A percentile compares a stretch with the other conserved stretches of the same genome.
Conservation (phyloP, 2,329 filamentous ascomycete species). For the Microascus cirrosus region DNA sequence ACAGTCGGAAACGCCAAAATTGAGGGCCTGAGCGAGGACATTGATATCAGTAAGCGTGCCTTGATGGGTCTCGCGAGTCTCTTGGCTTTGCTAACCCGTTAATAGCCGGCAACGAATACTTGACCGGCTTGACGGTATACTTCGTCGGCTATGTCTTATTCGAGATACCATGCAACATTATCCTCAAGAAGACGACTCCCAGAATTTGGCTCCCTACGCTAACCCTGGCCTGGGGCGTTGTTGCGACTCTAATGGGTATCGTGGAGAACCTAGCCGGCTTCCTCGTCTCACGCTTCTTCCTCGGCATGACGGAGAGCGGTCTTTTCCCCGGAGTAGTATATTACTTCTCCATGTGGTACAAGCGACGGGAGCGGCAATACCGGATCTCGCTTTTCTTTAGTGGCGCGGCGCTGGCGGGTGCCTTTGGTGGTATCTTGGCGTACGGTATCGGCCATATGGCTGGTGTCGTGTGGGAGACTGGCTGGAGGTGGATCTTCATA, state of each 20-base stretch:
- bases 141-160: conserved; percentile 51
- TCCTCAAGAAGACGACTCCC: conserved; percentile 49
- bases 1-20: conserved; percentile 47
- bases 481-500: conserved; percentile 51
- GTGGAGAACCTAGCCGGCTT: conserved; percentile 39
- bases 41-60: conserved; percentile 33
- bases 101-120: conserved; percentile 47
- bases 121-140: conserved; percentile 55
- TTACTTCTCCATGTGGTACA: conserved; percentile 45
- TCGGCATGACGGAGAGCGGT: conserved; percentile 42
- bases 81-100: not conserved
- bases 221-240: conserved; percentile 40
- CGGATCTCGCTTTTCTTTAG: conserved; percentile 46
- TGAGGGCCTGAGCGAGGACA: conserved; percentile 39
- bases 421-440: conserved; percentile 44
- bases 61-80: not conserved
- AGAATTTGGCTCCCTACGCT: conserved; percentile 45
- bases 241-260: conserved; percentile 22
- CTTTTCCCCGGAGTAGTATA: conserved; percentile 39
- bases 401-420: conserved; percentile 41
- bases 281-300: conserved; percentile 40
- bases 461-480: conserved; percentile 37
- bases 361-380: conserved; percentile 40
- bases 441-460: conserved; percentile 43
- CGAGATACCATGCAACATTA: conserved; percentile 52